phyloP scores from a whole-genome alignment of 2,329 filamentous ascomycete species.

The Colletotrichum caudatum region DNA sequence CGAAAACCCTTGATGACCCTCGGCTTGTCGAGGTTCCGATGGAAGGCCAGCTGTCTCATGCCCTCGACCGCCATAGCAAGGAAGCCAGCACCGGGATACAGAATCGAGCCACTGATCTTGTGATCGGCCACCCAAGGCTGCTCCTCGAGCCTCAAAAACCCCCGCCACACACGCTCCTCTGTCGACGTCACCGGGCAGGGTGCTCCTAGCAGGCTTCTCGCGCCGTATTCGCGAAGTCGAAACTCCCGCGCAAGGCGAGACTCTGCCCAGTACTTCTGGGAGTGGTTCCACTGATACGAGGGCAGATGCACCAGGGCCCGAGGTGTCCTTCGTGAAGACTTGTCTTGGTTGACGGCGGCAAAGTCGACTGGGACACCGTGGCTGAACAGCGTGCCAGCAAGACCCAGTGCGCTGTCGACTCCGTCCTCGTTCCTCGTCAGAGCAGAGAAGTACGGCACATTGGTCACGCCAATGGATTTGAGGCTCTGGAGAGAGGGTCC shows the following conservation, averaged over 20 bases:
- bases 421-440: slow-evolving; percentile 14
- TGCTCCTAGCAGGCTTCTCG: slow-evolving; percentile 33
- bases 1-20: slow-evolving; percentile 35
- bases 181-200: slow-evolving; percentile 40
- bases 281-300: slow-evolving; percentile 10
- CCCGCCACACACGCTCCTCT: slow-evolving; percentile 21
- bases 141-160: slow-evolving; percentile 46
- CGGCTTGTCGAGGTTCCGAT: not conserved
- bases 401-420: slow-evolving; percentile 5
- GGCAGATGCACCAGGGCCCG: not conserved
- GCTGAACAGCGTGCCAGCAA: slow-evolving; percentile 4
- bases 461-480: not conserved
- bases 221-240: slow-evolving; percentile 17
- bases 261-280: slow-evolving; percentile 18
- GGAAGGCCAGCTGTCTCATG: slow-evolving; percentile 41
- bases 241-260: slow-evolving; percentile 21
- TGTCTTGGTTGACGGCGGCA: not conserved
- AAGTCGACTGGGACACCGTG: not conserved
- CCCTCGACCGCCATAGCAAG: slow-evolving; percentile 47
- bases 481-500: slow-evolving; percentile 23
- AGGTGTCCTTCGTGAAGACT: not conserved
- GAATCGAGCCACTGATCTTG: slow-evolving; percentile 56
- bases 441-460: slow-evolving; percentile 11
- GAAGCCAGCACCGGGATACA: slow-evolving; percentile 53
- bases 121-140: slow-evolving; percentile 61